A percentile compares a stretch with the other conserved stretches of the same genome.
Evolutionary conservation across 306 rosid species (phyloP).

Genomic region (Vachellia collinsii): DNA sequence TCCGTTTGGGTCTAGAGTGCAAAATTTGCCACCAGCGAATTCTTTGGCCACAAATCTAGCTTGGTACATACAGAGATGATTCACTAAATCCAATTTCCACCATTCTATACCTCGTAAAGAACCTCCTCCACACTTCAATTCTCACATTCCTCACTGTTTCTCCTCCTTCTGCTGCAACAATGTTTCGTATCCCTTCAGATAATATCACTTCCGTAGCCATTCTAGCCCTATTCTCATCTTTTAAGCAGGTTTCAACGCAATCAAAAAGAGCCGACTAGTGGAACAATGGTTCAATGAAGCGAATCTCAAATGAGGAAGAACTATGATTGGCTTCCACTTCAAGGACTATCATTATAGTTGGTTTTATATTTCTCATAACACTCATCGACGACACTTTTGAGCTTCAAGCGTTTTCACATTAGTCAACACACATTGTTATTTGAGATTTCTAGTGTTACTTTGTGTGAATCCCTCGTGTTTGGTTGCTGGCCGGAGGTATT

Average conservation of each 20-base stretch:
- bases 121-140: constrained; percentile 78
- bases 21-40: constrained; percentile 49
- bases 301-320: constrained; percentile 67
- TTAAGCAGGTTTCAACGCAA: constrained; percentile 52
- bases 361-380: constrained; percentile 54
- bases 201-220: constrained; percentile 40
- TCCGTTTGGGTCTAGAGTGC: constrained; percentile 54
- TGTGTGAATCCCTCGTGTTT: too few species aligned
- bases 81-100: constrained; percentile 61
- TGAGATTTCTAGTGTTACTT: too few species aligned
- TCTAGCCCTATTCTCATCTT: constrained; percentile 42
- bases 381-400: too few species aligned
- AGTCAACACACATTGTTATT: too few species aligned
- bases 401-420: too few species aligned
- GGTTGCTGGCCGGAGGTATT: too few species aligned
- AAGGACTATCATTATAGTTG: constrained; percentile 59
- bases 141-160: constrained; percentile 55
- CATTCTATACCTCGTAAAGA: constrained; percentile 67
- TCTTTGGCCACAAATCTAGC: constrained; percentile 51
- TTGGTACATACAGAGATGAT: constrained; percentile 56
- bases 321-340: constrained; percentile 68
- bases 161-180: constrained; percentile 58
- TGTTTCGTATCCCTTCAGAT: constrained; percentile 50
- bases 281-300: constrained; percentile 69
- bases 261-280: constrained; percentile 60